Evolutionary conservation across 2,329 filamentous ascomycete species (phyloP).

Genomic region (Arthrobotrys pseudoclavata): DNA sequence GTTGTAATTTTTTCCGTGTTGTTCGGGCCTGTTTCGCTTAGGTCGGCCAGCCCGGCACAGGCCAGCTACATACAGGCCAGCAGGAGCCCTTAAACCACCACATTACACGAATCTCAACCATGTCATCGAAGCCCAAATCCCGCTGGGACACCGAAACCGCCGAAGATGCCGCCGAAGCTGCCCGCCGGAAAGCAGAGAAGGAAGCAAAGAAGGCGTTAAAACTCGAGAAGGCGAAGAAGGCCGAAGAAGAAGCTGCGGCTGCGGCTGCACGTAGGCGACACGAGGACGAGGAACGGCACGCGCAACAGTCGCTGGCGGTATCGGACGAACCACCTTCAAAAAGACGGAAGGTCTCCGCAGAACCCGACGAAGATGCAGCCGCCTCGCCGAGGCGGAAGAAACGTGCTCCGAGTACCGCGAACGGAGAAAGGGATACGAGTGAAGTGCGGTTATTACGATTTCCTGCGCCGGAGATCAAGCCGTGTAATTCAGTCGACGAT

Average conservation of each 20-base stretch:
- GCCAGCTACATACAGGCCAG: not conserved
- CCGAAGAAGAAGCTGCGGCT: conserved; percentile 65
- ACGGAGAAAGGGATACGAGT: conserved; percentile 63
- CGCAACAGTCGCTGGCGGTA: conserved; percentile 62
- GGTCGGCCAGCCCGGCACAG: not conserved
- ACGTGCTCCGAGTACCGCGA: conserved; percentile 63
- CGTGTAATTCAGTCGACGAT: conserved; percentile 82
- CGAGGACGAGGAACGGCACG: conserved; percentile 64
- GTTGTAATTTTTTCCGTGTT: conserved; percentile 52
- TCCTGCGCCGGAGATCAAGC: conserved; percentile 73
- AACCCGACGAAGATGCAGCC: conserved; percentile 64
- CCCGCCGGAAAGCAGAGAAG: conserved; percentile 84
- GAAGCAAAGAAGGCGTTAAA: conserved; percentile 69
- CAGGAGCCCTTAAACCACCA: not conserved
- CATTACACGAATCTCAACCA: conserved; percentile 64
- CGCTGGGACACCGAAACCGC: conserved; percentile 90
- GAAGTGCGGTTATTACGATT: conserved; percentile 78
- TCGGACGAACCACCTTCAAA: conserved; percentile 50
- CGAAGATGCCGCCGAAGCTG: conserved; percentile 80
- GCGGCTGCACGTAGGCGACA: conserved; percentile 52
- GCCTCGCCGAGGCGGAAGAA: conserved; percentile 74
- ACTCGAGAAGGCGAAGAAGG: conserved; percentile 62
- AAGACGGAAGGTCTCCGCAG: conserved; percentile 48
- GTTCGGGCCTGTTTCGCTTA: conserved; percentile 27
- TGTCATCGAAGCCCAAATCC: conserved; percentile 77